Evolutionary conservation across 1,139 yeast genomes (phyloP), one percentile per base, ranked within the genome.

Genomic region (Taiozyma sp.): DNA sequence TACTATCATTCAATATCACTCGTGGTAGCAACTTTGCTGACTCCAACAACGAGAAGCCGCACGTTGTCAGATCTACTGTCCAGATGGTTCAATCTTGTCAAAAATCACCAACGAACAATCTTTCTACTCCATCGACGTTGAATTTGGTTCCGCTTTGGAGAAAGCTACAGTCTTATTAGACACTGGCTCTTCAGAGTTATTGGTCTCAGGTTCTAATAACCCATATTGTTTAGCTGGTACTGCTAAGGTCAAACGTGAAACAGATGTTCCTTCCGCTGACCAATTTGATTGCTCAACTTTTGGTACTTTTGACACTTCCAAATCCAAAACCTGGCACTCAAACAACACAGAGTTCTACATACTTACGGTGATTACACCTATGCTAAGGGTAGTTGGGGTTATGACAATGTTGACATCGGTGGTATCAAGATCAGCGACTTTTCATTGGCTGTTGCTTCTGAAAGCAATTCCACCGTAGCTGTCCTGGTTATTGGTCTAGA

Each of bases 171-270:
- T 83, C 2, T 70, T 83, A 54, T 66, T 86, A 22, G 92, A 86
- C 61, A 85, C 92, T 5, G 92, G 92, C 1, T 83, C 89, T 2
- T 76, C 87, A 9, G 91, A 85, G 63, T 68, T 85, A 54, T 86
- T 92, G 92, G 80, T 84, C 47, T 56, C 65, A 4, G 54, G 57
- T 44, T 52, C 53, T 10, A 48, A 43, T 1, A 62, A 63, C 72
- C 36, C 57, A 8, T 53, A 54, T 27, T 58, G 62, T 45, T 59
- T 46, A n/a, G 47, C 51, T 22, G 47, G 46, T 39, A 65, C 51
- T 53, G 54, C 54, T 19, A n/a, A 43, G 7, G 24, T 46, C 45
- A 38, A 22, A 22, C 24, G n/a, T 12, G 27, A 38, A 38, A 4
- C 41, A n/a, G 19, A 19, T 32, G 41, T 22, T 12, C 41, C 23